A percentile compares a stretch with the other conserved stretches of the same genome.
These are phyloP conservation scores for Theobroma cacao DNA, from an alignment of 345 rosid genomes.

Conservation along the genomic window DNA sequence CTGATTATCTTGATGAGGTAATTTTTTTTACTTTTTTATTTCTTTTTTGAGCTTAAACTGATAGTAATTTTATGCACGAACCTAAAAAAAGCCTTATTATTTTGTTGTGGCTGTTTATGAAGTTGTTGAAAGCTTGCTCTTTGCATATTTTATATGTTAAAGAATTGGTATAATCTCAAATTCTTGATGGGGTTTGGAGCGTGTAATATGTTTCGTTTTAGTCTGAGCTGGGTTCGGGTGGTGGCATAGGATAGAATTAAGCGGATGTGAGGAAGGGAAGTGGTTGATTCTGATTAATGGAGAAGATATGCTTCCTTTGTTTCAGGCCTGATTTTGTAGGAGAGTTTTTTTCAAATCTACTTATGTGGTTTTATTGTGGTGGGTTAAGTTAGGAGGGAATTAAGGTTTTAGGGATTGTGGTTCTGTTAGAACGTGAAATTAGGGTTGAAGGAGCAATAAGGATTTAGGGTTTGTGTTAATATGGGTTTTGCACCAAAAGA, in stretches of 20 bases:
- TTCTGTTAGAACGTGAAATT: not conserved
- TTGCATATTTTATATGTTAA: not conserved
- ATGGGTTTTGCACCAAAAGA: not conserved
- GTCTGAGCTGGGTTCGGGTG: not conserved
- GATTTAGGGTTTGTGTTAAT: not conserved
- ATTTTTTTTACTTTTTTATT: not conserved
- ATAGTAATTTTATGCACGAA: not conserved
- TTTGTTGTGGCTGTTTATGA: not conserved
- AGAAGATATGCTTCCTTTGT: not conserved
- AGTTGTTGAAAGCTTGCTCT: not conserved
- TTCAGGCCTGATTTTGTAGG: not conserved
- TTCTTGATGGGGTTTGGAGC: not conserved
- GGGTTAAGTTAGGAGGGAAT: not conserved
- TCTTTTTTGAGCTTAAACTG: not conserved
- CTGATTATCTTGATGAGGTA: slow-evolving; percentile 98
- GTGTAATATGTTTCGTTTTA: not conserved
- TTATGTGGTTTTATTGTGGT: not conserved
- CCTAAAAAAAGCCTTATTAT: not conserved
- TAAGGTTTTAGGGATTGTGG: not conserved
- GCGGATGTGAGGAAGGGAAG: not conserved
- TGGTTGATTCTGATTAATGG: not conserved
- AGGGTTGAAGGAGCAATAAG: not conserved
- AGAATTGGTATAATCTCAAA: not conserved
- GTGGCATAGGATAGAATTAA: not conserved
- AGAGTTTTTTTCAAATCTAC: not conserved